Percentiles rank a stretch among this genome's conserved stretches.
Conservation (phyloP, 768 basidiomycete species). For the Kwoniella dendrophila region DNA sequence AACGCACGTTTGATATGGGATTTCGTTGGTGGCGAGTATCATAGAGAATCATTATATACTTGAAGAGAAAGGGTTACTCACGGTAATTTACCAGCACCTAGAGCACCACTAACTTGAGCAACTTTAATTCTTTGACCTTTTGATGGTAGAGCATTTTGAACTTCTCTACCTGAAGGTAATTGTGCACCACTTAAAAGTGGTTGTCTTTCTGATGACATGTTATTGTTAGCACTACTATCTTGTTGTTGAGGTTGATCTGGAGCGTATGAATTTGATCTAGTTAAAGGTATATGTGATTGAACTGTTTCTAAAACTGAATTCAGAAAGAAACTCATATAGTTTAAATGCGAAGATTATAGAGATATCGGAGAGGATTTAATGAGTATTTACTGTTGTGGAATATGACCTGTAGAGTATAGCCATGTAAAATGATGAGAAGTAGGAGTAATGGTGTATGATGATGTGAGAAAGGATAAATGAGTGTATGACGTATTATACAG, state of each 20-base stretch:
- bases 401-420: too few relatives aligned
- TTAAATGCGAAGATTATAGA: background rate
- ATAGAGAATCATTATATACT: background rate
- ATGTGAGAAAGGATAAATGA: too few relatives aligned
- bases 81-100: conserved; percentile 56
- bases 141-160: conserved; percentile 41
- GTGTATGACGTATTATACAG: too few relatives aligned
- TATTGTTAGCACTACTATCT: background rate
- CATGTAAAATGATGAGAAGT: too few relatives aligned
- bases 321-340: conserved; percentile 17
- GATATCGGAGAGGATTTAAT: background rate
- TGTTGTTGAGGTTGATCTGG: background rate
- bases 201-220: conserved; percentile 26
- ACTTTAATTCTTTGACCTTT: conserved; percentile 49
- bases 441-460: too few relatives aligned
- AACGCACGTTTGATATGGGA: background rate
- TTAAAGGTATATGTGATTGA: conserved; percentile 16
- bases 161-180: conserved; percentile 41
- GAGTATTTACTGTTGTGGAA: background rate
- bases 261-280: conserved; percentile 8
- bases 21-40: conserved; percentile 2
- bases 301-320: conserved; percentile 19
- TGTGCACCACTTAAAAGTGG: conserved; percentile 28
- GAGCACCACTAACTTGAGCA: conserved; percentile 49
- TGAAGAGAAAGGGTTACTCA: conserved; percentile 21